Evolutionary conservation across 768 basidiomycete species (phyloP).

Genomic region (Sarcodon sp.): DNA sequence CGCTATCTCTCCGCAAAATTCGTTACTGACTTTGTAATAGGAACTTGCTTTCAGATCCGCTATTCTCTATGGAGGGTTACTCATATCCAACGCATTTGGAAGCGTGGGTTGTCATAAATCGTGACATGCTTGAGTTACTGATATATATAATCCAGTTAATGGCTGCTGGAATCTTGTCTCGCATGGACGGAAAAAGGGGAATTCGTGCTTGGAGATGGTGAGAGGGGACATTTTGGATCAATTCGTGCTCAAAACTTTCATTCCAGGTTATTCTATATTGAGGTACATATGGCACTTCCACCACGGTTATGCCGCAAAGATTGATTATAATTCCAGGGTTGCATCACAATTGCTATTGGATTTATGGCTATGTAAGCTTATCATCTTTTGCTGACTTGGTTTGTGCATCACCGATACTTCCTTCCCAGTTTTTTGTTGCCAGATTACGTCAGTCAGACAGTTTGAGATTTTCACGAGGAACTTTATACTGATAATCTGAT

Average conservation of each 20-base stretch:
- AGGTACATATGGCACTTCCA: constrained; percentile 21
- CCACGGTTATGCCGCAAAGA: neutral
- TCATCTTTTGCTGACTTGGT: neutral
- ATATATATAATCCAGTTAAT: constrained; percentile 29
- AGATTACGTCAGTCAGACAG: constrained; percentile 32
- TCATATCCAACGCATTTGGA: constrained; percentile 59
- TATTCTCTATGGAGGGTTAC: constrained; percentile 42
- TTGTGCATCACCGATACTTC: neutral
- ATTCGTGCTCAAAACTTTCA: neutral
- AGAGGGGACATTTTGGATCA: constrained; percentile 4
- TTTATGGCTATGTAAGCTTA: constrained; percentile 34
- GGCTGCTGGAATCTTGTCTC: constrained; percentile 61
- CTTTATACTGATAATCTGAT: neutral
- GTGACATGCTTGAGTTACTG: neutral
- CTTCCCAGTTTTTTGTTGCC: constrained; percentile 39
- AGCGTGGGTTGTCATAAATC: constrained; percentile 24
- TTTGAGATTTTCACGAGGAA: neutral
- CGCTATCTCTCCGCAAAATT: neutral
- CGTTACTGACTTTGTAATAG: constrained; percentile 15
- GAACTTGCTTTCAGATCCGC: constrained; percentile 57
- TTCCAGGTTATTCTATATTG: constrained; percentile 57
- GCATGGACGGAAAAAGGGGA: constrained; percentile 56
- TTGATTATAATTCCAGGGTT: constrained; percentile 27
- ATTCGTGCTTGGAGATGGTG: constrained; percentile 64
- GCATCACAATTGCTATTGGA: constrained; percentile 49